phyloP scores from a whole-genome alignment of 2,329 filamentous ascomycete genomes.

The Fusarium proliferatum region DNA sequence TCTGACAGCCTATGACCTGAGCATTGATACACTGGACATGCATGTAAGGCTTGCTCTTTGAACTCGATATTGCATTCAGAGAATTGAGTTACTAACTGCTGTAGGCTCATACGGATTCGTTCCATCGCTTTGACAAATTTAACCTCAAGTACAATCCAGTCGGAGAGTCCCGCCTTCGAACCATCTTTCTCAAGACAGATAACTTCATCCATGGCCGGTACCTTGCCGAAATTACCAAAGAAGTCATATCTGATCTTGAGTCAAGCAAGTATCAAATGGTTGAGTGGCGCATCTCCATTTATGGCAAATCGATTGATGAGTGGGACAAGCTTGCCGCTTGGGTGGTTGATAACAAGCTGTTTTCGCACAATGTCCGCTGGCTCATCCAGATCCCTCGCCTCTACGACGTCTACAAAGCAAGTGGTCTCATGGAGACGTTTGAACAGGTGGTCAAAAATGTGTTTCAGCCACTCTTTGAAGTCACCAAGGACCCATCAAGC shows the following conservation, averaged over 20 bases:
- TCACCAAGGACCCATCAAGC: constrained; percentile 84
- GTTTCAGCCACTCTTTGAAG: constrained; percentile 94
- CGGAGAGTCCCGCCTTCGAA: constrained; percentile 91
- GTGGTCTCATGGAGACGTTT: constrained; percentile 85
- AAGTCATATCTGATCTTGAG: constrained; percentile 96
- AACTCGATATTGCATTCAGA: background rate
- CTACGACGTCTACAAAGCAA: constrained; percentile 95
- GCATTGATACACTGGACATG: constrained; percentile 99
- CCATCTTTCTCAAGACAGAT: constrained; percentile 99
- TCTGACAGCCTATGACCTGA: constrained; percentile 94
- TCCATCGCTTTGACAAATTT: constrained; percentile 99
- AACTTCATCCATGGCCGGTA: constrained; percentile 98
- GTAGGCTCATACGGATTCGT: constrained; percentile 93
- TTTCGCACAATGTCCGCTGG: constrained; percentile 98
- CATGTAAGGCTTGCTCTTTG: constrained; percentile 70
- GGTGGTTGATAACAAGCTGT: constrained; percentile 98
- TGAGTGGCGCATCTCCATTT: constrained; percentile 98
- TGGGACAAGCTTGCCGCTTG: constrained; percentile 98
- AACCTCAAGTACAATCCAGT: constrained; percentile 99
- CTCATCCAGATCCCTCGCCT: constrained; percentile 94
- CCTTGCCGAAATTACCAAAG: constrained; percentile 95
- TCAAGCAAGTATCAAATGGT: constrained; percentile 99
- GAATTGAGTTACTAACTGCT: constrained; percentile 9
- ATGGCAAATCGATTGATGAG: constrained; percentile 90
- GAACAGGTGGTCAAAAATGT: constrained; percentile 92